These are phyloP conservation scores for Neurospora pannonica DNA, from an alignment of 495 filamentous ascomycete species.

Conservation along the genomic window DNA sequence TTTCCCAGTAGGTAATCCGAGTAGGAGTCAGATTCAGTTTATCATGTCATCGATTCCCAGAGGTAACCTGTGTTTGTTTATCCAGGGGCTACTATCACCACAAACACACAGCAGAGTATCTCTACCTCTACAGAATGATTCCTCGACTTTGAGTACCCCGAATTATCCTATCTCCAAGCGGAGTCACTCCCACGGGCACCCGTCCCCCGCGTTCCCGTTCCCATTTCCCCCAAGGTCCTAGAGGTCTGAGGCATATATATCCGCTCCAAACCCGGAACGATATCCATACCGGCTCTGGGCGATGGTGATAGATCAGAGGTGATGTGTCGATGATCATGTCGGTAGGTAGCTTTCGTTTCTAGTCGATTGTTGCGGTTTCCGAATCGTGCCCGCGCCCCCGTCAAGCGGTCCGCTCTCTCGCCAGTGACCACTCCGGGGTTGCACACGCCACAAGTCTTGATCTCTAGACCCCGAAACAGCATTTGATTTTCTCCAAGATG, in stretches of 20 bases:
- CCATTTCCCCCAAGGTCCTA: background rate
- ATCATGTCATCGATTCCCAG: background rate
- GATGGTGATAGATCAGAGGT: background rate
- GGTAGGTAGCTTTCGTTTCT: background rate
- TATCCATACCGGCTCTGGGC: background rate
- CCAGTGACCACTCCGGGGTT: background rate
- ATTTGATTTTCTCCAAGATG: background rate
- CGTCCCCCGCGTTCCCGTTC: background rate
- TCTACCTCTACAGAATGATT: too few relatives aligned
- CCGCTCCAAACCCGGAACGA: background rate
- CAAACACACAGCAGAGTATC: background rate
- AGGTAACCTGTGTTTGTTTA: background rate
- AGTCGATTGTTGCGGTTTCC: background rate
- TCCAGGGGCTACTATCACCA: background rate
- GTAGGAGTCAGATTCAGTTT: background rate
- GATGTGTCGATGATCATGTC: background rate
- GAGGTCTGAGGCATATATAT: background rate
- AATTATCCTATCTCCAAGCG: background rate
- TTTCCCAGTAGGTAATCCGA: background rate
- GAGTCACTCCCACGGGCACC: background rate
- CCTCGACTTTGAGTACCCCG: background rate
- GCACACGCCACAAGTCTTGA: background rate
- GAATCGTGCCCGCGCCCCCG: background rate
- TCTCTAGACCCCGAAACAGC: background rate
- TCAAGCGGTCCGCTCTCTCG: background rate